Conservation (phyloP, 2,329 filamentous ascomycete species). For the Neonectria sp. region DNA sequence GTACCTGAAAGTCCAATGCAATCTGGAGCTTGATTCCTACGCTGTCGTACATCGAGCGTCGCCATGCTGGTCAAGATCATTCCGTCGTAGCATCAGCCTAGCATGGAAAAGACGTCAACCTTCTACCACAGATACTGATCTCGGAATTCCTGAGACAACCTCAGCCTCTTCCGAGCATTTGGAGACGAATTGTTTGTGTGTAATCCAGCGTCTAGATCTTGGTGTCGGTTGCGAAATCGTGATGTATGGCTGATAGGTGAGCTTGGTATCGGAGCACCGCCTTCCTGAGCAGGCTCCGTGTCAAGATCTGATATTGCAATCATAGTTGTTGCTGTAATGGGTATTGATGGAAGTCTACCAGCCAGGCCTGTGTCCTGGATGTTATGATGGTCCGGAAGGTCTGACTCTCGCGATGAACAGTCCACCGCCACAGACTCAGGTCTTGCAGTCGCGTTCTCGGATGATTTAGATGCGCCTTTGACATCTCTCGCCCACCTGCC, state of each 20-base stretch:
- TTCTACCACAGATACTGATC: constrained; percentile 13
- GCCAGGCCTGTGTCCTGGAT: neutral
- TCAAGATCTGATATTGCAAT: neutral
- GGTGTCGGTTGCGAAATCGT: neutral
- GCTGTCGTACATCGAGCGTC: neutral
- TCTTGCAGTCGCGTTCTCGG: neutral
- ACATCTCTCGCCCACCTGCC: constrained; percentile 8
- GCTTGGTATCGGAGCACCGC: neutral
- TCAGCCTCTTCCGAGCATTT: neutral
- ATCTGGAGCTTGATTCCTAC: neutral
- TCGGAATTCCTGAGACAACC: neutral
- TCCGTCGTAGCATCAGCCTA: neutral
- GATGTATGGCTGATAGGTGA: neutral
- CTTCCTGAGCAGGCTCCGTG: neutral
- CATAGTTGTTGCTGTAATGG: neutral
- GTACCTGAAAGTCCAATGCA: neutral
- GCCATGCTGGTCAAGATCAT: neutral
- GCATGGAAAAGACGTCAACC: neutral
- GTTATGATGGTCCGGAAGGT: too few relatives aligned
- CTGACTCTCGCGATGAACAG: neutral
- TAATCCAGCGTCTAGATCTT: neutral
- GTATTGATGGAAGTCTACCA: neutral
- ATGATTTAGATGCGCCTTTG: neutral
- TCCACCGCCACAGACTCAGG: neutral
- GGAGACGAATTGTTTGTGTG: neutral